Conservation (phyloP, 78 protist species). For the Dictyostelium firmibasis region DNA sequence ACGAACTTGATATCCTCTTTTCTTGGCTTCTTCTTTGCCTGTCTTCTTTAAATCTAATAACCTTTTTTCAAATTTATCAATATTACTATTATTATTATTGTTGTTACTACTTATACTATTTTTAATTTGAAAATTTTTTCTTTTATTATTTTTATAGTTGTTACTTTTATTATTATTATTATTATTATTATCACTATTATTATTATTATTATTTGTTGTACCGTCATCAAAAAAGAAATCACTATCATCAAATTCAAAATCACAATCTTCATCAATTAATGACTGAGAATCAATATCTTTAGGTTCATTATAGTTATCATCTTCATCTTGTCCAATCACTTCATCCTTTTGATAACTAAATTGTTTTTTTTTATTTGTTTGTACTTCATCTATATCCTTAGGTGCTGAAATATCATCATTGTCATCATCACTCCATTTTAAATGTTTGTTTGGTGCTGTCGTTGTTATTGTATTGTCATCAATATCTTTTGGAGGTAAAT, state of each 20-base stretch:
- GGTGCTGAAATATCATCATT: neutral
- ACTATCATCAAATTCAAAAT: conserved; percentile 9
- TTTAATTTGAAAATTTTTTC: neutral
- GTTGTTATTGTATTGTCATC: neutral
- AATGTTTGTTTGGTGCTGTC: neutral
- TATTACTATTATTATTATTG: neutral
- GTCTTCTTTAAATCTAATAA: neutral
- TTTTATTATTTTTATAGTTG: neutral
- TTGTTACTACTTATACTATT: neutral
- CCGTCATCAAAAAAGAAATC: neutral
- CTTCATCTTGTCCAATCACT: neutral
- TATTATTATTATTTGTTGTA: neutral
- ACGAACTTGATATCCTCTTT: neutral
- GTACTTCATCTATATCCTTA: neutral
- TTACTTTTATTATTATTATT: neutral
- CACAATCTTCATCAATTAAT: neutral
- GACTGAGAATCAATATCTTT: neutral
- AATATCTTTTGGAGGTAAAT: neutral
- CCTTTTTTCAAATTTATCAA: neutral
- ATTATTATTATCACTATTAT: neutral
- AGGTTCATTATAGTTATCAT: neutral
- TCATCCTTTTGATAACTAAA: neutral
- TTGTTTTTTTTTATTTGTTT: neutral
- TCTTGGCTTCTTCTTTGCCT: neutral
- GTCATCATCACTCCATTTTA: neutral